Conservation (phyloP, 1,284 basidiomycete species). For the Mycena citricolor region DNA sequence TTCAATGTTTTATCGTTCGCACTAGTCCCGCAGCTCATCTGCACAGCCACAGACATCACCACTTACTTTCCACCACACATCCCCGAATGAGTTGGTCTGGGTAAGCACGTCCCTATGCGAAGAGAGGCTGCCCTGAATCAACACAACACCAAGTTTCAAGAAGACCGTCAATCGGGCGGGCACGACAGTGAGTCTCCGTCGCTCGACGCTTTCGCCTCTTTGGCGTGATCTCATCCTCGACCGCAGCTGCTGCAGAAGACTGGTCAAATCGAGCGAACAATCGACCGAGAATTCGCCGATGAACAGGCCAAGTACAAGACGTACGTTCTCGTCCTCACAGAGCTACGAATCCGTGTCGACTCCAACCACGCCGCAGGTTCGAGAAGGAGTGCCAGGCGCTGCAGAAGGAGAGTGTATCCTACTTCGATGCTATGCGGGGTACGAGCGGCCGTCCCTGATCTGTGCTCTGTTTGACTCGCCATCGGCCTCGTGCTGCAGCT, state of each 20-base stretch:
- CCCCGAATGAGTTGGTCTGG: slow-evolving; percentile 6
- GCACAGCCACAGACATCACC: not conserved
- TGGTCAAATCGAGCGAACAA: slow-evolving; percentile 93
- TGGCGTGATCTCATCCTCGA: slow-evolving; percentile 13
- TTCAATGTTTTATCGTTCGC: too few species aligned
- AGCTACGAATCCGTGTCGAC: too few species aligned
- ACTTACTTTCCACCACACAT: slow-evolving; percentile 2
- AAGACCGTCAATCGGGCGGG: slow-evolving; percentile 92
- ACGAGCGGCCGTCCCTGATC: slow-evolving; percentile 27
- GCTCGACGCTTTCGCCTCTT: slow-evolving; percentile 16
- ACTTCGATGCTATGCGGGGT: slow-evolving; percentile 94
- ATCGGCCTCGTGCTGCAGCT: slow-evolving; percentile 46
- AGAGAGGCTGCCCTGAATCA: slow-evolving; percentile 4
- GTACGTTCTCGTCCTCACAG: slow-evolving; percentile 53
- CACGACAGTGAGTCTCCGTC: slow-evolving; percentile 63
- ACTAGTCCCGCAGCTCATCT: too few species aligned
- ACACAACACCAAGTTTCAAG: slow-evolving; percentile 68
- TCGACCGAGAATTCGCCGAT: slow-evolving; percentile 91
- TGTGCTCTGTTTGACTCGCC: not conserved
- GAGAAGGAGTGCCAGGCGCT: slow-evolving; percentile 92
- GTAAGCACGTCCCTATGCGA: slow-evolving; percentile 1
- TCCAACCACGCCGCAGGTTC: slow-evolving; percentile 59
- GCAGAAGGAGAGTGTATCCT: slow-evolving; percentile 95
- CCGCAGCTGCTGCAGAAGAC: slow-evolving; percentile 90
- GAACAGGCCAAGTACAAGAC: slow-evolving; percentile 89